Base-by-base conservation (phyloP, 2,329 filamentous ascomycete genomes). In the Bipolaris cookei region DNA sequence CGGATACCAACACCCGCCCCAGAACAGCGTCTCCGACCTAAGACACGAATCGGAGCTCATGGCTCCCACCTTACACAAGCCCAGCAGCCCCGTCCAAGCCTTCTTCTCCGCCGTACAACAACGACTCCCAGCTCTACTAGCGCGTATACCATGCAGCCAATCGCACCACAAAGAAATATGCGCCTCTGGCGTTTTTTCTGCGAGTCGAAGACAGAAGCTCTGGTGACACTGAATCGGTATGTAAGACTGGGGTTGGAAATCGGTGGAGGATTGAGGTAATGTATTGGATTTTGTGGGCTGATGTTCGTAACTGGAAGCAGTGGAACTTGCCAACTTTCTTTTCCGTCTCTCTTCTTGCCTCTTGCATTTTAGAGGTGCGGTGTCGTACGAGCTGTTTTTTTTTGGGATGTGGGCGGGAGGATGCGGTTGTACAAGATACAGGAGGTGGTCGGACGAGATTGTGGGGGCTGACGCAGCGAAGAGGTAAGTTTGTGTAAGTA, bases 21-120 rank as follows among this genome's bases (percentile, higher is more conserved):
- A 52, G 28, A 14, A 30, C 51, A 50, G 48, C 45, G 50, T 10
- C 47, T 46, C 54, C 21, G 14, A 49, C 23, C 38, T 58, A 56
- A 63, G 61, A 68, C 66, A 69, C 70, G 63, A 72, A 72, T 71
- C 69, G 66, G 68, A 67, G 55, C 18, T 16, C 48, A 51, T 64
- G 65, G 64, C 58, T 25, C 37, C 3, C 20, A 25, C 37, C n/a
- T 55, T 21, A 23, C 32, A 46, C 44, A 46, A 34, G 18, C 14
- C 20, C 32, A 38, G 32, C 45, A 16, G 4, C 20, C 14, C 34
- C 32, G 1, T 13, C 18, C 32, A 23, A 14, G 20, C 18, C 30
- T 10, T 42, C 21, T 34, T 37, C 20, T 49, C 44, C n/a, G 14
- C 30, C 13, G 38, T 50, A 37, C 45, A 3, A 54, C 44, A 21